Conservation (phyloP, 768 basidiomycete species). For the Termitomyces titanicus region DNA sequence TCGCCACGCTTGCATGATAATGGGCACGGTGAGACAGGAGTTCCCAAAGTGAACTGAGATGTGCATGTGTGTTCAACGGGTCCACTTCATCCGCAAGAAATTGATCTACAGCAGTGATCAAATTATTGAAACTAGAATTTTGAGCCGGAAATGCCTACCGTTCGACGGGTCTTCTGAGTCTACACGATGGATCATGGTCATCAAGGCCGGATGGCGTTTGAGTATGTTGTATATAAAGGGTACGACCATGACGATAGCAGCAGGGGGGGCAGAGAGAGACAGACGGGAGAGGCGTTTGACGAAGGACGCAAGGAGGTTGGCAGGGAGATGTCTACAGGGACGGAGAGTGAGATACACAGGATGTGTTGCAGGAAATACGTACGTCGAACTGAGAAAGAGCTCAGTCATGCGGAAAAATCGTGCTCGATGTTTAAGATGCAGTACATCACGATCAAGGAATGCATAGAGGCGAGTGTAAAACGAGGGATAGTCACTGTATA, state of each 20-base stretch:
- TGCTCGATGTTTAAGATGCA: constrained; percentile 90
- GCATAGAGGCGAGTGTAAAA: constrained; percentile 93
- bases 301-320: constrained; percentile 91
- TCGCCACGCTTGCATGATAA: constrained; percentile 86
- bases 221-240: constrained; percentile 94
- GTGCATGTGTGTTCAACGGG: constrained; percentile 73
- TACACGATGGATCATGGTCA: constrained; percentile 86
- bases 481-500: constrained; percentile 83
- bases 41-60: constrained; percentile 93
- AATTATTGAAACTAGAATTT: neutral
- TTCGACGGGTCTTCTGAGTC: constrained; percentile 31
- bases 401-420: constrained; percentile 94
- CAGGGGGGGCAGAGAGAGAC: constrained; percentile 81
- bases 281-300: constrained; percentile 87
- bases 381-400: constrained; percentile 91
- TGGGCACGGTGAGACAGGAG: constrained; percentile 74
- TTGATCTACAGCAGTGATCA: constrained; percentile 42
- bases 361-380: constrained; percentile 20
- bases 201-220: constrained; percentile 86
- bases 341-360: neutral
- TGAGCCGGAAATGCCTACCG: constrained; percentile 23
- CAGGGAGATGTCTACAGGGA: constrained; percentile 69
- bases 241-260: constrained; percentile 86
- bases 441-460: constrained; percentile 81
- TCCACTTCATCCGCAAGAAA: constrained; percentile 66